Evolutionary conservation across 2,329 filamentous ascomycete species (phyloP).

Genomic region (Pseudogymnoascus sp.): DNA sequence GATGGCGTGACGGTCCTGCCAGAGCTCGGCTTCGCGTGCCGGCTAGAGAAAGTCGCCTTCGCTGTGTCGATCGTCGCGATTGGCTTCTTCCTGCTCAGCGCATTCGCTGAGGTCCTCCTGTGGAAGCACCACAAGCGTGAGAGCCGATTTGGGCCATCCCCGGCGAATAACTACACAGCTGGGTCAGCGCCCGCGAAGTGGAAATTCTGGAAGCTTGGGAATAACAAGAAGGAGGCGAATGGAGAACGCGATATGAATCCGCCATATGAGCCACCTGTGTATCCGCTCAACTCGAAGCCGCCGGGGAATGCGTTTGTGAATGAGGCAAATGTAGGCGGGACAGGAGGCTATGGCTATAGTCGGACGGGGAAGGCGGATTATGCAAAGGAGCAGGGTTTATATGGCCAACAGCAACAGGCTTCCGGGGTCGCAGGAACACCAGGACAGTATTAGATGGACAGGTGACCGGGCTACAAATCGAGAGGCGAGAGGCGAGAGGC

Average conservation of each 20-base stretch:
- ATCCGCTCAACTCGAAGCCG: not conserved
- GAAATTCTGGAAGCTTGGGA: not conserved
- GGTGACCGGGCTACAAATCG: not conserved
- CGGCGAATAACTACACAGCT: constrained; percentile 59
- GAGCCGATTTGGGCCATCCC: constrained; percentile 60
- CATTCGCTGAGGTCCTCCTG: constrained; percentile 59
- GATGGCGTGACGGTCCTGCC: constrained; percentile 33
- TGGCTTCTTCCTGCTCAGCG: constrained; percentile 67
- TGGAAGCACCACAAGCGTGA: constrained; percentile 65
- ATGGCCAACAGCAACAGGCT: not conserved
- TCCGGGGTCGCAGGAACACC: constrained; percentile 1
- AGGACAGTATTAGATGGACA: not conserved
- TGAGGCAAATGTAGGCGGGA: not conserved
- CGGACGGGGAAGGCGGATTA: not conserved
- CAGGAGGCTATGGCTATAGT: constrained; percentile 3
- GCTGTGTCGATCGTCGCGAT: constrained; percentile 70
- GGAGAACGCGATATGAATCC: not conserved
- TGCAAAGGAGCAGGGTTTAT: constrained; percentile 6
- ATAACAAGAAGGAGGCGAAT: not conserved
- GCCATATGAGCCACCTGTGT: not conserved
- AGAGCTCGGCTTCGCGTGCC: constrained; percentile 55
- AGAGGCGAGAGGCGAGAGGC: not conserved
- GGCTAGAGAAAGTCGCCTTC: constrained; percentile 67
- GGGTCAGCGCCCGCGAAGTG: constrained; percentile 38
- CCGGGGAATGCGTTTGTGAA: not conserved